Percentiles rank a stretch among this genome's conserved stretches.
Evolutionary conservation across 208 protist species (phyloP).

Genomic region (Trypanosoma brucei): DNA sequence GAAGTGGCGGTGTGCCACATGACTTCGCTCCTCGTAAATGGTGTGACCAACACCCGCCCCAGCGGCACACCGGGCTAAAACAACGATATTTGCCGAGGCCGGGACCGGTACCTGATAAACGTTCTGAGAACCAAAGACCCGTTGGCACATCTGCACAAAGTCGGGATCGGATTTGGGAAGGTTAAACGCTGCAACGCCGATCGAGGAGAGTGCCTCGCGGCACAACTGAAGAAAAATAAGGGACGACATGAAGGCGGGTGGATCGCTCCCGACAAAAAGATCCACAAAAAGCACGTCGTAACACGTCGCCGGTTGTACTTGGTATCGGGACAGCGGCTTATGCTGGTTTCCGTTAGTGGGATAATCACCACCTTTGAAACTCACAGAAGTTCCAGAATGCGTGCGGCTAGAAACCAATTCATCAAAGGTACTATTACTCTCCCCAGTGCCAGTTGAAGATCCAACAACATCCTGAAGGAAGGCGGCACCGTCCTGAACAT

Average conservation of each 20-base stretch:
- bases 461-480: constrained; percentile 26
- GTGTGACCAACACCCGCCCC: not conserved
- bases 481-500: constrained; percentile 36
- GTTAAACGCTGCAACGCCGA: constrained; percentile 84
- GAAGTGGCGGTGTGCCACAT: constrained; percentile 54
- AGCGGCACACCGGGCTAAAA: constrained; percentile 46
- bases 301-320: not conserved
- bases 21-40: not conserved
- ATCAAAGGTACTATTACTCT: not conserved
- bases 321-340: not conserved
- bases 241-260: constrained; percentile 34
- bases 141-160: constrained; percentile 49
- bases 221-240: constrained; percentile 56
- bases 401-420: not conserved
- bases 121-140: constrained; percentile 59
- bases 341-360: not conserved
- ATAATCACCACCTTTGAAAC: not conserved
- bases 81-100: constrained; percentile 65
- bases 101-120: constrained; percentile 65
- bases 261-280: constrained; percentile 70
- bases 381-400: not conserved
- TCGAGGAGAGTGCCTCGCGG: constrained; percentile 34
- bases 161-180: constrained; percentile 32
- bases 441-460: not conserved
- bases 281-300: constrained; percentile 84